A percentile compares a stretch with the other conserved stretches of the same genome.
phyloP scores from a whole-genome alignment of 805 yeast species.

The Wickerhamiella allomyrinae region DNA sequence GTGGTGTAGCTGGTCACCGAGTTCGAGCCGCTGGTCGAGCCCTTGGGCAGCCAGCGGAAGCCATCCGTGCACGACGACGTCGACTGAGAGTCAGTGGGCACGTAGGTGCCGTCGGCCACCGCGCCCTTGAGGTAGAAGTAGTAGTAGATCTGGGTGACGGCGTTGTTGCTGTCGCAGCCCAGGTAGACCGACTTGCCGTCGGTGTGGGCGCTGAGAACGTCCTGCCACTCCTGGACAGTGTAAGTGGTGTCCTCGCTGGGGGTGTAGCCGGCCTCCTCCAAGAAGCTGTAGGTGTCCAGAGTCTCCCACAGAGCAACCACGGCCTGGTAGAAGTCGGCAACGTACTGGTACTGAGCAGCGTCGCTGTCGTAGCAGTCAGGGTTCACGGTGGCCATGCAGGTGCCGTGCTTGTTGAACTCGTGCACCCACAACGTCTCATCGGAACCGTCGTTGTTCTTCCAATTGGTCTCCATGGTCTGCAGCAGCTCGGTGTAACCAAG shows the following conservation, averaged over 20 bases:
- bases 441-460: slow-evolving; percentile 63
- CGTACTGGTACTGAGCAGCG: slow-evolving; percentile 27
- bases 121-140: slow-evolving; percentile 65
- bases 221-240: slow-evolving; percentile 30
- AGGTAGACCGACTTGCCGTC: slow-evolving; percentile 42
- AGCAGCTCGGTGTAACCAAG: slow-evolving; percentile 36
- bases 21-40: slow-evolving; percentile 23
- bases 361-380: slow-evolving; percentile 46
- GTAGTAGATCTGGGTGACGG: slow-evolving; percentile 63
- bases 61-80: slow-evolving; percentile 59
- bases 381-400: slow-evolving; percentile 70
- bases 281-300: slow-evolving; percentile 54
- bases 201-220: slow-evolving; percentile 24
- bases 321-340: slow-evolving; percentile 55
- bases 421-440: slow-evolving; percentile 73
- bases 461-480: slow-evolving; percentile 39
- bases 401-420: slow-evolving; percentile 89
- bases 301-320: slow-evolving; percentile 42
- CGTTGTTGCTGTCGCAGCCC: slow-evolving; percentile 39
- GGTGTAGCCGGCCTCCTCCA: slow-evolving; percentile 51
- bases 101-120: slow-evolving; percentile 47
- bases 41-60: slow-evolving; percentile 62
- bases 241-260: slow-evolving; percentile 50
- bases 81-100: slow-evolving; percentile 39
- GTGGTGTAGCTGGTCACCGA: slow-evolving; percentile 23